phyloP scores from a whole-genome alignment of 2,329 filamentous ascomycete species.

The Paraconiothyrium brasiliense region DNA sequence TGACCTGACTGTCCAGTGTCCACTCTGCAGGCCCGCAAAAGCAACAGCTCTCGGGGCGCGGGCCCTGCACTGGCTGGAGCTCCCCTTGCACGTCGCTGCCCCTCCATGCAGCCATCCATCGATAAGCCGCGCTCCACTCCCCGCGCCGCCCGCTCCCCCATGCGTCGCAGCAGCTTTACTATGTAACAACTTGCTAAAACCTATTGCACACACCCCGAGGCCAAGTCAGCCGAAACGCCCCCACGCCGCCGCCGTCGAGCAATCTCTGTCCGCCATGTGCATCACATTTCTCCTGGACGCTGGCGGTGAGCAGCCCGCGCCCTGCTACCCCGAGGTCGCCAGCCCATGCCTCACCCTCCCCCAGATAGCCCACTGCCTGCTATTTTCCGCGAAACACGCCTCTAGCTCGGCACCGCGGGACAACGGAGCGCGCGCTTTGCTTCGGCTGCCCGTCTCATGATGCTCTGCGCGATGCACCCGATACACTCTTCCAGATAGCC shows the following conservation, averaged over 20 bases:
- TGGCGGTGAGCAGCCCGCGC: constrained; percentile 4
- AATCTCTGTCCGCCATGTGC: constrained; percentile 8
- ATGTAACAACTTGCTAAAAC: constrained; percentile 18
- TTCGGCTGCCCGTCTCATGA: constrained; percentile 29
- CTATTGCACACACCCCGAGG: constrained; percentile 21
- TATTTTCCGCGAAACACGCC: constrained; percentile 25
- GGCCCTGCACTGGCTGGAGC: constrained; percentile 34
- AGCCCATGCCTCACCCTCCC: constrained; percentile 1
- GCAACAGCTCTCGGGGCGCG: constrained; percentile 29
- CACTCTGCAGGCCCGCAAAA: constrained; percentile 34
- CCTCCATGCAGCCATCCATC: constrained; percentile 15
- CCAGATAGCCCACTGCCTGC: constrained; percentile 21
- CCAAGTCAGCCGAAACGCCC: constrained; percentile 5
- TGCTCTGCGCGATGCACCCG: neutral
- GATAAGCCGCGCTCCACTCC: constrained; percentile 24
- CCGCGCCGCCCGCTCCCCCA: constrained; percentile 19
- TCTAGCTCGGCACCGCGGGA: constrained; percentile 34
- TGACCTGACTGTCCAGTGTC: constrained; percentile 14
- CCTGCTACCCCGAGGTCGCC: neutral
- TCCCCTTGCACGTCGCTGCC: constrained; percentile 20
- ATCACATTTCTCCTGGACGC: constrained; percentile 1
- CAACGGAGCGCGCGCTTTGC: constrained; percentile 38
- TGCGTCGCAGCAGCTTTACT: neutral
- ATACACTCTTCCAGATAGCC: constrained; percentile 19
- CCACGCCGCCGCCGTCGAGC: neutral